A percentile compares a stretch with the other conserved stretches of the same genome.
Conservation (phyloP, 768 basidiomycete species). For the Leccinum barrowsii region DNA sequence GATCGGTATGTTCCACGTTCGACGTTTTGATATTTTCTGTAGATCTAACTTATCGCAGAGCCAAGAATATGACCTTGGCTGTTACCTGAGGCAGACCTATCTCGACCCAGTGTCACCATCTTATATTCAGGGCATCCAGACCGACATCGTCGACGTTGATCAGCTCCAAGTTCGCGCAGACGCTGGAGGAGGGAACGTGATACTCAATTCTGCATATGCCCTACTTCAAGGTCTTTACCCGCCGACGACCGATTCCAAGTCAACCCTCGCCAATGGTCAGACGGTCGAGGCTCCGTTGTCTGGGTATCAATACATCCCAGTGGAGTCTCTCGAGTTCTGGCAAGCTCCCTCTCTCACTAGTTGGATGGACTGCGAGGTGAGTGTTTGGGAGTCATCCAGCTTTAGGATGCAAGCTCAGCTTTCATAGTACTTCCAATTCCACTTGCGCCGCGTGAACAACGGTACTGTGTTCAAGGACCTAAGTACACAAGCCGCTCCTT, state of each 20-base stretch:
- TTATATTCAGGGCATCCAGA: slow-evolving; percentile 63
- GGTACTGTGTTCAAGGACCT: slow-evolving; percentile 50
- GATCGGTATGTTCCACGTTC: slow-evolving; percentile 46
- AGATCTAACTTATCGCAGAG: slow-evolving; percentile 3
- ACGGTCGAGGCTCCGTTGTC: slow-evolving; percentile 70
- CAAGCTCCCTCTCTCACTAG: slow-evolving; percentile 65
- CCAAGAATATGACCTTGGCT: slow-evolving; percentile 64
- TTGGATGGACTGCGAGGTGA: slow-evolving; percentile 62
- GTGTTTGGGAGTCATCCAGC: not conserved
- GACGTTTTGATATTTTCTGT: not conserved
- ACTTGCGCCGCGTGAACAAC: slow-evolving; percentile 20
- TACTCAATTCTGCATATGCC: slow-evolving; percentile 81
- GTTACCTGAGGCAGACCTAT: slow-evolving; percentile 57
- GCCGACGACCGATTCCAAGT: slow-evolving; percentile 60
- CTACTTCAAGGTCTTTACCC: slow-evolving; percentile 84
- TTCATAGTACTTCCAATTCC: slow-evolving; percentile 26
- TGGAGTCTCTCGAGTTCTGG: slow-evolving; percentile 54
- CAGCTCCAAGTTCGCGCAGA: slow-evolving; percentile 76
- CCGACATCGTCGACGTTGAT: slow-evolving; percentile 62
- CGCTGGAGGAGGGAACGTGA: slow-evolving; percentile 73
- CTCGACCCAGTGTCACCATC: slow-evolving; percentile 58
- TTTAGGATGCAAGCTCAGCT: not conserved
- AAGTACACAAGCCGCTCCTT: slow-evolving; percentile 52
- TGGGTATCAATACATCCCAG: slow-evolving; percentile 82
- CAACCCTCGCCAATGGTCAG: slow-evolving; percentile 70